Evolutionary conservation across 1,284 basidiomycete species (phyloP).

Genomic region (Apiotrichum domesticum): DNA sequence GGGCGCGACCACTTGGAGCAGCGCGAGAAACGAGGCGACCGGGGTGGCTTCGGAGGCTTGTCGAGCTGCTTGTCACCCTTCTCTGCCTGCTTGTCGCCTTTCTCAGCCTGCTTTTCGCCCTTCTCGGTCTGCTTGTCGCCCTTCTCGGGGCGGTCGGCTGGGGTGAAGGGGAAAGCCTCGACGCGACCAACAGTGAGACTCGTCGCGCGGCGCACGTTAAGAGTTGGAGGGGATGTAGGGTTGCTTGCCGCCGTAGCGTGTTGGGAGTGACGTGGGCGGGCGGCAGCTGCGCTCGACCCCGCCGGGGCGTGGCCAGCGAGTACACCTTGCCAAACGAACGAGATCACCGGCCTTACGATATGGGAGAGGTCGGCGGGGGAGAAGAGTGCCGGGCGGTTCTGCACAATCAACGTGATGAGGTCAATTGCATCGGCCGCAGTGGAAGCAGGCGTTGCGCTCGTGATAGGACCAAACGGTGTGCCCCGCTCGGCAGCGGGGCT

Average conservation of each 20-base stretch:
- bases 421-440: conserved; percentile 30
- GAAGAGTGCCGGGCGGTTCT: conserved; percentile 37
- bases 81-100: too few relatives aligned
- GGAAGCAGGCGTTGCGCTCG: conserved; percentile 22
- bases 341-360: conserved; percentile 34
- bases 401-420: conserved; percentile 30
- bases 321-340: conserved; percentile 33
- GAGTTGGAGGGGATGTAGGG: neutral
- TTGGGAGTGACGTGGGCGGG: neutral
- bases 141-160: too few relatives aligned
- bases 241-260: neutral
- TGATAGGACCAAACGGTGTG: conserved; percentile 27
- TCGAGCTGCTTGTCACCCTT: too few relatives aligned
- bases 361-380: conserved; percentile 29
- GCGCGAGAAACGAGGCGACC: neutral
- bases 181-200: conserved; percentile 8
- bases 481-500: conserved; percentile 1
- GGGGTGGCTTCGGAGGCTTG: neutral
- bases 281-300: neutral
- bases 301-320: conserved; percentile 7
- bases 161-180: conserved; percentile 7
- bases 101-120: too few relatives aligned
- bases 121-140: too few relatives aligned
- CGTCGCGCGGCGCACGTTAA: conserved; percentile 1
- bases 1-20: conserved; percentile 23